Evolutionary conservation across 208 protist species (phyloP), one percentile per base, ranked within the genome.

Genomic region (Leishmania mexicana): DNA sequence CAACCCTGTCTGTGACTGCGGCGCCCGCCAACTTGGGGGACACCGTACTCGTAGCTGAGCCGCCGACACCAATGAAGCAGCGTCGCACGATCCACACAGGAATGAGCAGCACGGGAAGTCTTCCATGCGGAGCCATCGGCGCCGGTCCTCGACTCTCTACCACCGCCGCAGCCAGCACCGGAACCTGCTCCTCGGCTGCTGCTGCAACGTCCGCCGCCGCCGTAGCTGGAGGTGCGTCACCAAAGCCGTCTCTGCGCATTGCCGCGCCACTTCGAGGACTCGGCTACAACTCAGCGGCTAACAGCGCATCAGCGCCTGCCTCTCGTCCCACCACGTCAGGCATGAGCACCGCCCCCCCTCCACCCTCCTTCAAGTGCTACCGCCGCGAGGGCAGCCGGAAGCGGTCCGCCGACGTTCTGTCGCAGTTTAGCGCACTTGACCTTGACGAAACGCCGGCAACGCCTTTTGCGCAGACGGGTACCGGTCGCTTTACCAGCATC

Each of bases 401-500:
- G 84, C 88, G 93, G 10, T 90, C 90, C 11, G 81, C 86, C 1
- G 88, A 89, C 3, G 90, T 91, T 51, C 79, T 93, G 13, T 94
- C 92, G 60, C 90, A 94, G 80, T 90, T 96, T 83, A 93, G 87
- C 42, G 93, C 90, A 38, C 76, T 96, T 19, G 89, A 94, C 77
- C 83, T 96, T 11, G 91, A 94, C 53, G 89, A 94, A 38, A 83
- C 81, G 38, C 84, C 79, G 1, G 75, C 68, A n/a, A 79, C 80
- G 70, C 80, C 82, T 38, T 85, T 68, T 17, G 78, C 54, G 7
- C 71, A 86, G 72, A 80, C 79, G 6, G 72, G 79, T 5, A 53
- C 54, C 31, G 62, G 78, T 35, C 78, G 77, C 57, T 70, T 82
- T 40, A 60, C 47, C 73, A 82, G 74, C 77, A 38, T 76, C 2